Conservation (phyloP, 2,329 filamentous ascomycete genomes). For the Verticillium isaacii region DNA sequence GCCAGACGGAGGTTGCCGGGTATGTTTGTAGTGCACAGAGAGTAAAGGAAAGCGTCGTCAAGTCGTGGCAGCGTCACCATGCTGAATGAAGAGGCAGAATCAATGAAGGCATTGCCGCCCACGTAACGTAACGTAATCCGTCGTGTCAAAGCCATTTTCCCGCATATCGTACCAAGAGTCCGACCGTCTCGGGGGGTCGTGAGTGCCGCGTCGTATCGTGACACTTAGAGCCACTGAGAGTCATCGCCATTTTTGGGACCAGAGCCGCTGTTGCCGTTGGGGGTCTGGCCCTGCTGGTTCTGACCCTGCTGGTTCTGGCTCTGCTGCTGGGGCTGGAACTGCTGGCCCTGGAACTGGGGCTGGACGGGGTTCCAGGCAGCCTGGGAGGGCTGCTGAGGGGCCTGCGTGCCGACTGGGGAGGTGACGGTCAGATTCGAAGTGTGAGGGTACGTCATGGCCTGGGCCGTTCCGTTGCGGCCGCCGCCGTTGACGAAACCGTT, state of each 20-base stretch:
- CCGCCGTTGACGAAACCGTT: constrained; percentile 22
- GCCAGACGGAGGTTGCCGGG: constrained; percentile 5
- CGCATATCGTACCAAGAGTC: background rate
- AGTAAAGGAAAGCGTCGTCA: constrained; percentile 32
- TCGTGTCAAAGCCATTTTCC: constrained; percentile 1
- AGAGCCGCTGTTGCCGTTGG: constrained; percentile 4
- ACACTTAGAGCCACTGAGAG: constrained; percentile 32
- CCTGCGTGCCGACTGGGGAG: constrained; percentile 11
- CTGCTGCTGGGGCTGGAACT: background rate
- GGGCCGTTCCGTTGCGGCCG: constrained; percentile 14
- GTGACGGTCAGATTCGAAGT: constrained; percentile 25
- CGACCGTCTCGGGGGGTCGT: constrained; percentile 4
- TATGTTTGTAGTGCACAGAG: constrained; percentile 18
- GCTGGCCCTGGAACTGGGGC: constrained; percentile 14
- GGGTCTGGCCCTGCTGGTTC: constrained; percentile 1
- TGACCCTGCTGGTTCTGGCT: background rate
- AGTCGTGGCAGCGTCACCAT: constrained; percentile 32
- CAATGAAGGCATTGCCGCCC: constrained; percentile 6
- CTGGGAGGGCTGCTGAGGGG: constrained; percentile 8
- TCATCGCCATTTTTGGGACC: constrained; percentile 24
- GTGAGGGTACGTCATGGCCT: constrained; percentile 21
- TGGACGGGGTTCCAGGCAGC: constrained; percentile 4
- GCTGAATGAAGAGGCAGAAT: constrained; percentile 22
- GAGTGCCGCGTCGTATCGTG: background rate
- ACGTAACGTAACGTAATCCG: constrained; percentile 6